Evolutionary conservation across 257 asterid genomes (phyloP).

Genomic region (Solanum chaucha): DNA sequence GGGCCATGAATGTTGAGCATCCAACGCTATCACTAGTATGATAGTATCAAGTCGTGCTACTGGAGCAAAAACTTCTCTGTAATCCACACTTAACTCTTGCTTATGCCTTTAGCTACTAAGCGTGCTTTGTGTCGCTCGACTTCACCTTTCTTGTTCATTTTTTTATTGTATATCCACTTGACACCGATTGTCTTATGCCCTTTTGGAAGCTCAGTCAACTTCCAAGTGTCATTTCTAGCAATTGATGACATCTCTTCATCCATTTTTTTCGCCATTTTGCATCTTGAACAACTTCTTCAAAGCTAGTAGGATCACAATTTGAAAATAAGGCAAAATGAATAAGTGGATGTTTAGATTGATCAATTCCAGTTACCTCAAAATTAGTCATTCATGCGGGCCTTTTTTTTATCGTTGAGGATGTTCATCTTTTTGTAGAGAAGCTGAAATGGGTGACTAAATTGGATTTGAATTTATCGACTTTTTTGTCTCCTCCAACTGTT

Average conservation of each 20-base stretch:
- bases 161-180: neutral
- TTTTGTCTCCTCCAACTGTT: neutral
- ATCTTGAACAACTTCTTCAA: neutral
- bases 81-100: neutral
- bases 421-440: neutral
- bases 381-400: neutral
- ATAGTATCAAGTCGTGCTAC: neutral
- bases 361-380: neutral
- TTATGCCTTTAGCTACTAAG: neutral
- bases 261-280: neutral
- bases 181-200: neutral
- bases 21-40: neutral
- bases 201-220: neutral
- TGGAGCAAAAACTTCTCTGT: neutral
- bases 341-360: neutral
- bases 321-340: neutral
- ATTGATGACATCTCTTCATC: neutral
- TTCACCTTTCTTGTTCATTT: neutral
- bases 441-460: neutral
- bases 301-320: neutral
- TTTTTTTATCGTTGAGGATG: neutral
- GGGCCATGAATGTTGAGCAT: neutral
- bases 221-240: neutral
- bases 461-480: neutral
- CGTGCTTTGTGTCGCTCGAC: neutral